Conservation (phyloP, 169 alveolate genomes). For the Plasmodium sp. region DNA sequence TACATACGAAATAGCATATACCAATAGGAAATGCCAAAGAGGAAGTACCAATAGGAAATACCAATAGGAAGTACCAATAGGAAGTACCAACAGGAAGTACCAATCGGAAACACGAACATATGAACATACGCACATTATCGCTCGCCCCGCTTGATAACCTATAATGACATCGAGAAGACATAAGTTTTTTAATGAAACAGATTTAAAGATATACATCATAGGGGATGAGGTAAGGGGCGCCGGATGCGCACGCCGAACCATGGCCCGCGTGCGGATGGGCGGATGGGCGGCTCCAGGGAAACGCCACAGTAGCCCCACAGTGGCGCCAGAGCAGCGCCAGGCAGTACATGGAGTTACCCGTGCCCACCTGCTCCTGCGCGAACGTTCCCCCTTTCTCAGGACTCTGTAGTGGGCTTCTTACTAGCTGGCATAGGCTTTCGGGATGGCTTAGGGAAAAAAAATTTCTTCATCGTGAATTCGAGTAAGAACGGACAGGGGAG, state of each 20-base stretch:
- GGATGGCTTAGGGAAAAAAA: conserved; percentile 83
- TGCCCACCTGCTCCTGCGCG: not conserved
- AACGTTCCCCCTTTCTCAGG: conserved; percentile 65
- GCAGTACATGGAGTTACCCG: not conserved
- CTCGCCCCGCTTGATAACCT: not conserved
- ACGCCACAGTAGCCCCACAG: too few species aligned
- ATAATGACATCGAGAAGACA: conserved; percentile 73
- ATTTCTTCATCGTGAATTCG: conserved; percentile 80
- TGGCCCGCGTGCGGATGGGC: not conserved
- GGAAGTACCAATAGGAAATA: not conserved
- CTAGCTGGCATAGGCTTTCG: conserved; percentile 85
- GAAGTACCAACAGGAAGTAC: not conserved
- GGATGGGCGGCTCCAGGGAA: not conserved
- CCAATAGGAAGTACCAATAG: not conserved
- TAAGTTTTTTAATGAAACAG: conserved; percentile 57
- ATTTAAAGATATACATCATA: conserved; percentile 80
- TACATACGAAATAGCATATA: not conserved
- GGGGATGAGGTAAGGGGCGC: conserved; percentile 82
- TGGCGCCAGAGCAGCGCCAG: not conserved
- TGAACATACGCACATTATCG: conserved; percentile 3
- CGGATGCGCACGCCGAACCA: not conserved
- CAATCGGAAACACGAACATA: not conserved
- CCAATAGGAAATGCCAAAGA: too few species aligned
- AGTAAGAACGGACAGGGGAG: conserved; percentile 64
- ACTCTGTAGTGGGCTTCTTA: conserved; percentile 84